phyloP scores from a whole-genome alignment of 108 stramenopile genomes.

The Cyclostephanos invisitatus region DNA sequence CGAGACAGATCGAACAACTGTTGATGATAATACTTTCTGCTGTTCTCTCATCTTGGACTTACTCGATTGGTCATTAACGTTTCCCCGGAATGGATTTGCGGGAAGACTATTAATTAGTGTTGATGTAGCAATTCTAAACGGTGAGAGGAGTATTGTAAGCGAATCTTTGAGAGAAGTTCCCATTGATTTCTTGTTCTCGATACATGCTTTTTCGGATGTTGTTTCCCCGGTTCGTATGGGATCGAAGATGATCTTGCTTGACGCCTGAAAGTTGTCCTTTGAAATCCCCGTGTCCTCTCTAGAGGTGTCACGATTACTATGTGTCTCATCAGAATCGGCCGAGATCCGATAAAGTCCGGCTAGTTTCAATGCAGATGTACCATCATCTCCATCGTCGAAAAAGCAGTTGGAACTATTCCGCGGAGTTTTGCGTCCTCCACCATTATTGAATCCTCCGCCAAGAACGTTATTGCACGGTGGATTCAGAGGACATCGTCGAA shows the following conservation, averaged over 20 bases:
- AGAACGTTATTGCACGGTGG: slow-evolving; percentile 1
- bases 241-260: background rate
- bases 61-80: background rate
- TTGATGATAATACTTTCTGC: slow-evolving; percentile 32
- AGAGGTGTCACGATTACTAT: background rate
- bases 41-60: slow-evolving; percentile 9
- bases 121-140: slow-evolving; percentile 14
- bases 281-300: background rate
- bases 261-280: background rate
- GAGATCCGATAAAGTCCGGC: slow-evolving; percentile 4
- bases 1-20: slow-evolving; percentile 35
- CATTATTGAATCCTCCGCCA: slow-evolving; percentile 7
- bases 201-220: slow-evolving; percentile 4
- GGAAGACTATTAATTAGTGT: background rate
- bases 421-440: slow-evolving; percentile 10
- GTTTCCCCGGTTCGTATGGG: slow-evolving; percentile 1
- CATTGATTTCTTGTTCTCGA: background rate
- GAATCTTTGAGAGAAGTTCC: slow-evolving; percentile 16
- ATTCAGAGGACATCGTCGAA: background rate
- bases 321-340: slow-evolving; percentile 4
- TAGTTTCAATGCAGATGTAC: slow-evolving; percentile 1
- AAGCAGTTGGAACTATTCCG: background rate
- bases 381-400: slow-evolving; percentile 12
- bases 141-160: slow-evolving; percentile 10
- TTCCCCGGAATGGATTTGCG: slow-evolving; percentile 18